Percentiles rank a stretch among this genome's conserved stretches.
Conservation (phyloP, 2,329 filamentous ascomycete species). For the Tolypocladium pustulatum region DNA sequence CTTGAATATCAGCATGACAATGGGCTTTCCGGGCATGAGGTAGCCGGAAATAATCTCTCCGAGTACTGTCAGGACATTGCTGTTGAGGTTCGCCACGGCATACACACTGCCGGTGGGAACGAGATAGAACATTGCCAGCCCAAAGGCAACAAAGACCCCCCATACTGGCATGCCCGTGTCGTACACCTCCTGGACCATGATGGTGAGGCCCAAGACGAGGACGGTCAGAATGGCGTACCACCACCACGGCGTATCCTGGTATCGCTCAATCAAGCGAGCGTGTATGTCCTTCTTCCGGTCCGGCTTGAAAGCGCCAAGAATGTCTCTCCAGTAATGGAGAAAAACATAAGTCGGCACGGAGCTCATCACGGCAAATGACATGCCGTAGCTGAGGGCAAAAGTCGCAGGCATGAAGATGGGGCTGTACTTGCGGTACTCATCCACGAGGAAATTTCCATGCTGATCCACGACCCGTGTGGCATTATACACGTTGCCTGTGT, state of each 20-base stretch:
- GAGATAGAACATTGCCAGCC: not conserved
- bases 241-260: constrained; percentile 27
- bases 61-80: not conserved
- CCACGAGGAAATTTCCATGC: constrained; percentile 35
- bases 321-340: constrained; percentile 29
- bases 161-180: not conserved
- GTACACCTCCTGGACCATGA: not conserved
- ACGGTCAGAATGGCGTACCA: constrained; percentile 22
- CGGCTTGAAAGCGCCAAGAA: constrained; percentile 31
- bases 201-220: not conserved
- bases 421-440: constrained; percentile 40
- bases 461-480: constrained; percentile 38
- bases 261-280: constrained; percentile 20
- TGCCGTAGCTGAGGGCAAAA: constrained; percentile 27
- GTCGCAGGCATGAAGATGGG: constrained; percentile 41
- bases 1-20: not conserved
- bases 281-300: constrained; percentile 29
- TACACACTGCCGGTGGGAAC: not conserved
- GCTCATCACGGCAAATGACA: constrained; percentile 39
- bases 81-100: not conserved
- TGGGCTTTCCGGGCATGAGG: not conserved
- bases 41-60: not conserved
- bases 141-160: not conserved
- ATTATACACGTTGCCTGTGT: constrained; percentile 39
- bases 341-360: constrained; percentile 26